Evolutionary conservation across 2,329 filamentous ascomycete genomes (phyloP), one percentile per base, ranked within the genome.

Genomic region (Rhynchosporium graminicola): DNA sequence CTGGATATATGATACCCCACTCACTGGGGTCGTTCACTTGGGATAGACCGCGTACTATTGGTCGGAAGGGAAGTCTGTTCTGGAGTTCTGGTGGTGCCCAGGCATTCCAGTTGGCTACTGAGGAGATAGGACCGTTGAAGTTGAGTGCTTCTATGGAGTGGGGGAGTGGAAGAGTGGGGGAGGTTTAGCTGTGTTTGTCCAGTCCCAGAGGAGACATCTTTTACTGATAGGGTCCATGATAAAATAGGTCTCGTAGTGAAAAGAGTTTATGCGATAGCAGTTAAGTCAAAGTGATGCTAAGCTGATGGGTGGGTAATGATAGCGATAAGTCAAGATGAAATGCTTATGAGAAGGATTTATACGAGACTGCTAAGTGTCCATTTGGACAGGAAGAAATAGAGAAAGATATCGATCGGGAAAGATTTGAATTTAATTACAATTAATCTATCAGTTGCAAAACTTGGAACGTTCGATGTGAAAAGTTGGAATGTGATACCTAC

Each of bases 151-250:
- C 72, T 33, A 79, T 76, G 36, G 73, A 66, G 13, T 69, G 62
- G 8, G 76, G 75, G 9, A 72, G 55, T 76, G 36, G 73, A 65
- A 12, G 68, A 62, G 8, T 76, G 74, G 7, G 71, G 55, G n/a
- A n/a, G n/a, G n/a, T 29, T 75, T 74, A 42, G 69, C 64, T 1
- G 76, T 75, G 67, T 77, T 77, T 48, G 77, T 78, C 74, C 74
- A 79, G 68, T 79, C 77, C 77, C 77, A 79, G 38, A 79, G 73
- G 47, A 79, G 73, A 65, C 74, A 74, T 10, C 77, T 72, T 67
- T 79, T 79, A 45, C 67, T 70, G 57, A 69, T 54, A 7, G 20
- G 20, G 10, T 20, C 33, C 57, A 59, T 59, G 10, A n/a, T 40
- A 28, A 1, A 1, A 42, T 7, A 20, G 33, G 9, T 36, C 9